These are phyloP conservation scores for Alternaria viburni DNA, from an alignment of 2,329 filamentous ascomycete species.

Conservation along the genomic window DNA sequence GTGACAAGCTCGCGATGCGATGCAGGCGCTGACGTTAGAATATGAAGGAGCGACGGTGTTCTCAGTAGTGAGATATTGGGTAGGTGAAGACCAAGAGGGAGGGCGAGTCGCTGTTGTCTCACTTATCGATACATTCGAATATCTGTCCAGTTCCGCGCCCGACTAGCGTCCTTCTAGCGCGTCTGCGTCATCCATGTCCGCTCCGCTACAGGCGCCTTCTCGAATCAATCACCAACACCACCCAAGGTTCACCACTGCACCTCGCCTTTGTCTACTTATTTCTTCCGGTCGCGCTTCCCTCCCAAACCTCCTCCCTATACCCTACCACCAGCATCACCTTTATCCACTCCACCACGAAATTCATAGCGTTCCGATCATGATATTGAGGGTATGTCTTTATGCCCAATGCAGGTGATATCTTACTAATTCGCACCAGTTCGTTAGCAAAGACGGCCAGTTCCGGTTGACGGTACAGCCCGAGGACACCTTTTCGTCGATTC, in stretches of 20 bases:
- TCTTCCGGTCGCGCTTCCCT: neutral
- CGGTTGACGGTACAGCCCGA: conserved; percentile 78
- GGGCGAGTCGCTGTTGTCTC: conserved; percentile 4
- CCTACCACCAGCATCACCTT: neutral
- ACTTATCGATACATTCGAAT: conserved; percentile 24
- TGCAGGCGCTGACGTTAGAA: neutral
- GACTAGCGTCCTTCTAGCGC: conserved; percentile 12
- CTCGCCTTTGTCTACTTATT: neutral
- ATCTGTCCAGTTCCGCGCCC: conserved; percentile 34
- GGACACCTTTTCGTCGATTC: conserved; percentile 70
- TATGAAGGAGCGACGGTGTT: conserved; percentile 24
- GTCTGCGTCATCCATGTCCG: conserved; percentile 8
- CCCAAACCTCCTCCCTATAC: neutral
- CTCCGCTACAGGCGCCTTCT: neutral
- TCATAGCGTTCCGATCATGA: conserved; percentile 59
- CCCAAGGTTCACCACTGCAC: conserved; percentile 17
- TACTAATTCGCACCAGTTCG: neutral
- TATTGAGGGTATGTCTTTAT: conserved; percentile 59
- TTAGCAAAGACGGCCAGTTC: conserved; percentile 73
- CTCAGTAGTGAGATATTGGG: conserved; percentile 9
- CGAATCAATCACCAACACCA: conserved; percentile 16
- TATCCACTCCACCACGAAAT: neutral
- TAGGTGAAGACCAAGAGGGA: conserved; percentile 9
- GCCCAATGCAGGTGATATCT: neutral
- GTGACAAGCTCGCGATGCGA: neutral